Conservation (phyloP, 176 grass and related monocot genomes). For the Carex parvula region DNA sequence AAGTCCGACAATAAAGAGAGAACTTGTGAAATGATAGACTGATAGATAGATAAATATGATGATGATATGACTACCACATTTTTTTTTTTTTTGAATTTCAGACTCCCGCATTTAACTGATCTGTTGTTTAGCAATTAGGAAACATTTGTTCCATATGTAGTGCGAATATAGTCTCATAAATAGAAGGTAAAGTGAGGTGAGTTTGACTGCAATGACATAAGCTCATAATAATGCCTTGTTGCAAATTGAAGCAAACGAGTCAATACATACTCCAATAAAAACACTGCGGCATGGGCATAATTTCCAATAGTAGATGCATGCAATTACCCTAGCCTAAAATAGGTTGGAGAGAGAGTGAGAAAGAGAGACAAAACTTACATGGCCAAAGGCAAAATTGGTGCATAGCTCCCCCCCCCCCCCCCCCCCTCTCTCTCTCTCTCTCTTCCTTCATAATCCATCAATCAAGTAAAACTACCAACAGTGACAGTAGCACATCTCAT, state of each 20-base stretch:
- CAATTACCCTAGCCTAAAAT: conserved; percentile 20
- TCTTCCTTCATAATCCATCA: conserved; percentile 8
- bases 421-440: too few relatives aligned
- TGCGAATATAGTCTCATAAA: conserved; percentile 17
- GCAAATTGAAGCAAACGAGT: not conserved
- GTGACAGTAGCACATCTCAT: conserved; percentile 11
- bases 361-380: conserved; percentile 6
- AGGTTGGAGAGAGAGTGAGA: not conserved
- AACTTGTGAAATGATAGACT: not conserved
- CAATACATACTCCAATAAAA: not conserved
- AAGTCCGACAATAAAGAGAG: not conserved
- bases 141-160: not conserved
- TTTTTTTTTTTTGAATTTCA: not conserved
- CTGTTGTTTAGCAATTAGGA: not conserved
- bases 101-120: not conserved
- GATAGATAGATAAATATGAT: not conserved
- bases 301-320: conserved; percentile 34
- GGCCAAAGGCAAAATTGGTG: conserved; percentile 16
- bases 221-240: not conserved
- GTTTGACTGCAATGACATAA: not conserved
- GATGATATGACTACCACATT: conserved; percentile 4
- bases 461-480: conserved; percentile 11
- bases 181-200: not conserved
- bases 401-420: not conserved
- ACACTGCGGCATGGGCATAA: not conserved